A percentile compares a stretch with the other conserved stretches of the same genome.
Evolutionary conservation across 2,329 filamentous ascomycete genomes (phyloP).

Genomic region (Trichoderma gracile): DNA sequence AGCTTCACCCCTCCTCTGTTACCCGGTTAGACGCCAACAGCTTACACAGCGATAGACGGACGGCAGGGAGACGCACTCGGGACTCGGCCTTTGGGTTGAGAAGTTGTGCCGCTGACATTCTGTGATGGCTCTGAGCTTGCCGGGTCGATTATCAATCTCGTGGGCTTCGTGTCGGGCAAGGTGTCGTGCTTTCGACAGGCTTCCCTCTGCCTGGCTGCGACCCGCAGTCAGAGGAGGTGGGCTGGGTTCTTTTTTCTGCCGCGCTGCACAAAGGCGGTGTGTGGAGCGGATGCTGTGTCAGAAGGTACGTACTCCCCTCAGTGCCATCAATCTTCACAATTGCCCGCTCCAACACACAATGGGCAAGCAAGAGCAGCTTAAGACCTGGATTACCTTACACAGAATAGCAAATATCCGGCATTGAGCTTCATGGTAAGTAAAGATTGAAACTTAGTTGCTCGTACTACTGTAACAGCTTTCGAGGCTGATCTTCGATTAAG

Average conservation of each 20-base stretch:
- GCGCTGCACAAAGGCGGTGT: constrained; percentile 37
- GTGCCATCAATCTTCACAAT: too few relatives aligned
- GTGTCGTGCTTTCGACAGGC: constrained; percentile 29
- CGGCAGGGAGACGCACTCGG: constrained; percentile 62
- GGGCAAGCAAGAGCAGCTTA: too few relatives aligned
- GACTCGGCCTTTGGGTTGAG: constrained; percentile 99
- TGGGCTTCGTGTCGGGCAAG: constrained; percentile 27
- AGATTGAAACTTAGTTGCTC: too few relatives aligned
- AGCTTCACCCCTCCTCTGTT: constrained; percentile 91
- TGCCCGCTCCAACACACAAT: too few relatives aligned
- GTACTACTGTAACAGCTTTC: too few relatives aligned
- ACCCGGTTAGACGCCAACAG: constrained; percentile 25
- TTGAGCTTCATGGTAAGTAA: too few relatives aligned
- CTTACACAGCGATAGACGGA: neutral
- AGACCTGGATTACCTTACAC: too few relatives aligned
- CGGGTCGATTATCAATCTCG: constrained; percentile 17
- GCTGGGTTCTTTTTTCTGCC: constrained; percentile 29
- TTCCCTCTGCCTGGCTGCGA: constrained; percentile 26
- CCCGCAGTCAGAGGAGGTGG: constrained; percentile 28
- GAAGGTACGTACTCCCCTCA: neutral
- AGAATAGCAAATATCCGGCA: too few relatives aligned
- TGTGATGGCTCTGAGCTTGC: constrained; percentile 28
- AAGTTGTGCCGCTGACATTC: constrained; percentile 95
- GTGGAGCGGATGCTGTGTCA: constrained; percentile 21
- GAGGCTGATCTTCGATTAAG: too few relatives aligned